phyloP scores from a whole-genome alignment of 192 early-diverging fungal species.

The Backusella sp. region DNA sequence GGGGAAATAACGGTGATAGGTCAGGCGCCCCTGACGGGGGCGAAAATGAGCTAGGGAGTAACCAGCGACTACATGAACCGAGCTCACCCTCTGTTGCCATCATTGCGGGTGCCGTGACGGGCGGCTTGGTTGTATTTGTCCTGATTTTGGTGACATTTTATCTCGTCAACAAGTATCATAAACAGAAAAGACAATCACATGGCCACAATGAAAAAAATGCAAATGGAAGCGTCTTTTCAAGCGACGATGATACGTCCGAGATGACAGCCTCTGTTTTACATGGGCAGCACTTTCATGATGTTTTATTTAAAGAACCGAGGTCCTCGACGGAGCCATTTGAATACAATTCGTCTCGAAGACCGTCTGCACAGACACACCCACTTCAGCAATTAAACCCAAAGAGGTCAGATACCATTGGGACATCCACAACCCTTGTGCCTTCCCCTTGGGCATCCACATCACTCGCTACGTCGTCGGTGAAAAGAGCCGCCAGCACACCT shows the following conservation, averaged over 20 bases:
- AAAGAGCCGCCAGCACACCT: slow-evolving; percentile 11
- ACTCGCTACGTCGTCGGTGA: background rate
- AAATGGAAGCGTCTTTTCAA: too few species aligned
- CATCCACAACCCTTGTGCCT: background rate
- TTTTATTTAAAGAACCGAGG: background rate
- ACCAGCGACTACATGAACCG: background rate
- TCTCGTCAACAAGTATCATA: slow-evolving; percentile 11
- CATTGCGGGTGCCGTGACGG: slow-evolving; percentile 21
- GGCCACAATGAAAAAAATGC: background rate
- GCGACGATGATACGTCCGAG: background rate
- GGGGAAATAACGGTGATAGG: background rate
- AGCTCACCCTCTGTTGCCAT: slow-evolving; percentile 16
- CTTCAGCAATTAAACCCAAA: background rate
- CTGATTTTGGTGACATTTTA: slow-evolving; percentile 19
- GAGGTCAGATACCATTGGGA: slow-evolving; percentile 3
- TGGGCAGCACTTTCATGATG: background rate
- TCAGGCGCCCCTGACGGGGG: background rate
- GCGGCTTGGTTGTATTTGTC: slow-evolving; percentile 19
- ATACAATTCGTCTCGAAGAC: slow-evolving; percentile 2
- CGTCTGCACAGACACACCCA: slow-evolving; percentile 5
- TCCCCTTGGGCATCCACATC: background rate
- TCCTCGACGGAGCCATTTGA: slow-evolving; percentile 11
- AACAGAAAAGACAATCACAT: background rate
- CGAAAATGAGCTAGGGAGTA: background rate
- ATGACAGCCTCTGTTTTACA: background rate